Percentiles rank a stretch among this genome's conserved stretches.
phyloP scores from a whole-genome alignment of 495 filamentous ascomycete species.

The Ramalina intermedia region DNA sequence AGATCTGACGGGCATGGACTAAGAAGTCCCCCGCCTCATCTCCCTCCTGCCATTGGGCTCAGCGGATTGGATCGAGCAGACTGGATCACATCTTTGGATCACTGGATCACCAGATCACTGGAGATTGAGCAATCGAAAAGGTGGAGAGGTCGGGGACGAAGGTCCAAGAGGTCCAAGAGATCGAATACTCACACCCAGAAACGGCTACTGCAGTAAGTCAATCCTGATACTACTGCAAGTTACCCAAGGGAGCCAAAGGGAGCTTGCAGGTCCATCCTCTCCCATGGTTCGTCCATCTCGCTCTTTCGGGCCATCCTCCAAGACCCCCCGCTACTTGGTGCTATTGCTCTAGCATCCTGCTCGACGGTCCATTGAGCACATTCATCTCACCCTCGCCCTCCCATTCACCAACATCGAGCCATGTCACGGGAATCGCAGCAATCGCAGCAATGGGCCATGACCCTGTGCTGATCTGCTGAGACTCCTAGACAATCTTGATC shows the following conservation, averaged over 20 bases:
- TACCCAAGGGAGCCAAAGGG: not conserved
- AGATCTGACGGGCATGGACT: no score
- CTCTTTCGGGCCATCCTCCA: not conserved
- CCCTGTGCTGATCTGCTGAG: not conserved
- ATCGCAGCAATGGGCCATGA: not conserved
- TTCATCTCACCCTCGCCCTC: not conserved
- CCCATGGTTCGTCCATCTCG: constrained; percentile 1
- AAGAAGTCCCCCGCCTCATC: no score
- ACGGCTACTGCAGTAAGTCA: no score
- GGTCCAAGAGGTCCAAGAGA: no score
- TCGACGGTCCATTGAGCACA: not conserved
- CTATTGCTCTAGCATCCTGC: constrained; percentile 2
- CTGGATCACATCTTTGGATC: no score
- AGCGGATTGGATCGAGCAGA: no score
- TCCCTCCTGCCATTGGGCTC: no score
- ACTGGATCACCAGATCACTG: no score
- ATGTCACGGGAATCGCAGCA: not conserved
- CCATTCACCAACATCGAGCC: not conserved
- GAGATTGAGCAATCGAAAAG: no score
- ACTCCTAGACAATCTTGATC: not conserved
- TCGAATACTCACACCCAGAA: no score
- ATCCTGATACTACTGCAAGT: no score
- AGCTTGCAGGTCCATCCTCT: not conserved
- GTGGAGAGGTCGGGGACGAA: no score
- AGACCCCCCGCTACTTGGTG: not conserved